These are phyloP conservation scores for Colletotrichum sp. DNA, from an alignment of 2,329 filamentous ascomycete genomes.

Conservation along the genomic window DNA sequence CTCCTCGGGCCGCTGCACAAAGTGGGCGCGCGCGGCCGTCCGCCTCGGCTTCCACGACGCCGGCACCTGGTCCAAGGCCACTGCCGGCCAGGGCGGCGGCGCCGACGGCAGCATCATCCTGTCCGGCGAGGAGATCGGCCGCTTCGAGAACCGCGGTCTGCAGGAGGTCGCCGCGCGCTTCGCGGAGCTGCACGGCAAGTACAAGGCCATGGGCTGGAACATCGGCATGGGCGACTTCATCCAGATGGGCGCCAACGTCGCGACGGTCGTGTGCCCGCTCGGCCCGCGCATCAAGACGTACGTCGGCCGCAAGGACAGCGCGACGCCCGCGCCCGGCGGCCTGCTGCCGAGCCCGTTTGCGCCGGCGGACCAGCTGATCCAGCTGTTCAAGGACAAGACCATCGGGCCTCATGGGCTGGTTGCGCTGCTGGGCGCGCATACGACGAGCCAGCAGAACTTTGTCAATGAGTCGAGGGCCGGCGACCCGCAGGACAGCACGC, in stretches of 20 bases:
- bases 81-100: conserved; percentile 37
- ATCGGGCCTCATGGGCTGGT: conserved; percentile 55
- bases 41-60: conserved; percentile 56
- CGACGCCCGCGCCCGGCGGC: conserved; percentile 38
- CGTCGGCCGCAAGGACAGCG: conserved; percentile 55
- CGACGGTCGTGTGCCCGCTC: conserved; percentile 50
- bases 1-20: conserved; percentile 44
- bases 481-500: conserved; percentile 56
- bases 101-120: conserved; percentile 52
- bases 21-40: conserved; percentile 47
- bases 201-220: conserved; percentile 28
- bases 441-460: conserved; percentile 53
- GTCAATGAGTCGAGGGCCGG: conserved; percentile 44
- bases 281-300: conserved; percentile 54
- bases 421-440: conserved; percentile 61
- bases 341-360: conserved; percentile 49
- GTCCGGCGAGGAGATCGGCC: conserved; percentile 36
- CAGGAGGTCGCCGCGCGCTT: conserved; percentile 45
- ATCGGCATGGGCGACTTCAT: conserved; percentile 60
- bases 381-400: conserved; percentile 58
- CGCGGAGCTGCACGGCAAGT: conserved; percentile 44
- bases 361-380: conserved; percentile 49
- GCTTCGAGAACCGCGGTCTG: conserved; percentile 52
- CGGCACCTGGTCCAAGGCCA: conserved; percentile 45
- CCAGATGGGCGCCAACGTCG: conserved; percentile 57